Base-by-base conservation (phyloP, 371 early-diverging fungal genomes). In the Coemansia sp. region DNA sequence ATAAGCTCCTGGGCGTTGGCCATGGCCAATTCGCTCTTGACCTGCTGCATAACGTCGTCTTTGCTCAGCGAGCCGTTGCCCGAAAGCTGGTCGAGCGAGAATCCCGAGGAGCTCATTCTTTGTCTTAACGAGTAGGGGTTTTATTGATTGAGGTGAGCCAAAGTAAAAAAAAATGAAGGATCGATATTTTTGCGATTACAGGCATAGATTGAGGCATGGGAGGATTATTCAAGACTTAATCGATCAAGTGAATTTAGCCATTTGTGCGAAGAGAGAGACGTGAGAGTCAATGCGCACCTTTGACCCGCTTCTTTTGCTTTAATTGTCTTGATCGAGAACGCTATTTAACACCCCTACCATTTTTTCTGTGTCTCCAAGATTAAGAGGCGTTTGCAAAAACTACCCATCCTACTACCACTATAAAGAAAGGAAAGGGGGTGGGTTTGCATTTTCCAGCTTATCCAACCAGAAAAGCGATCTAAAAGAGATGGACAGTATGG, bases 1-100 rank as follows among this genome's bases (percentile, higher is more conserved):
- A 92, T 86, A 48, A 94, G 84, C 74, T 93, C 93, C 80, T 93
- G 92, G 38, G 90, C 90, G 75, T 91, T 92, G 62, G 91, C 90
- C 65, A 93, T 79, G 38, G 93, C 93, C 58, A 93, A 81, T 77
- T 92, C 91, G 64, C 83, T 80, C 72, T 86, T 84, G 62, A 94
- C 87, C 81, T 90, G 89, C 62, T 93, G 87, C 88, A 88, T 94
- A 40, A 92, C 87, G 77, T 90, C 84, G 69, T 91, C 88, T 83
- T 90, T 89, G 81, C 85, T 87, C 29, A 6, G 31, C 31, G 38
- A 10, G 10, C n/a, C 32, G 16, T 40, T 40, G 50, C 8, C 24
- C 12, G 38, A 8, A 2, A 39, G 11, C 10, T 11, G 5, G 12
- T 36, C 14, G 4, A 47, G 12, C 7, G 8, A 9, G 46, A 33